A percentile compares a stretch with the other conserved stretches of the same genome.
These are phyloP conservation scores for Neonectria coccinea DNA, from an alignment of 2,329 filamentous ascomycete genomes.

Conservation along the genomic window DNA sequence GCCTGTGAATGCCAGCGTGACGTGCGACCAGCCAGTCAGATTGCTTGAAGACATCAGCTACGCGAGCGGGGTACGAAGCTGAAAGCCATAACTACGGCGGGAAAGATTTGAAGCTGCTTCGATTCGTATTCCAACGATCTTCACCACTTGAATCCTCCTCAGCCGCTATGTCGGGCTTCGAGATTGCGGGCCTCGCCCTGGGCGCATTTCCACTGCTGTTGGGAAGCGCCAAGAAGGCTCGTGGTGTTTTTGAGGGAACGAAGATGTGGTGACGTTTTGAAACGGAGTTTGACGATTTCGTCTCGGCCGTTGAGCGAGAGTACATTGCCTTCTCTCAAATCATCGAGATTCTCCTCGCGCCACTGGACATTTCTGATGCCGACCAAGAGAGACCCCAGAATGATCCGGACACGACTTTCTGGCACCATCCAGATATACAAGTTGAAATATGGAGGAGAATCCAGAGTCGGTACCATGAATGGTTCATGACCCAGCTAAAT, in stretches of 20 bases:
- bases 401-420: conserved; percentile 3
- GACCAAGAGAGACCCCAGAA: conserved; percentile 5
- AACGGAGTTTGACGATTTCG: conserved; percentile 18
- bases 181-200: no score
- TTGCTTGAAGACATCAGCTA: no score
- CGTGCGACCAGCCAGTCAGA: no score
- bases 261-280: conserved; percentile 25
- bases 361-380: neutral
- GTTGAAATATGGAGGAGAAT: neutral
- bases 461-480: conserved; percentile 8
- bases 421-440: conserved; percentile 7
- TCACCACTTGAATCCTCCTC: no score
- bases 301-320: conserved; percentile 10
- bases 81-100: no score
- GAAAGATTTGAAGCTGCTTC: no score
- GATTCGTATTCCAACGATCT: no score
- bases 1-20: no score
- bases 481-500: conserved; percentile 2
- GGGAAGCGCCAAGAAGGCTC: neutral
- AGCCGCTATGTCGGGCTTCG: no score
- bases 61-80: no score
- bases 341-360: neutral
- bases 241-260: neutral
- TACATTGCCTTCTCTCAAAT: conserved; percentile 13
- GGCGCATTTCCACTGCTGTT: no score